Evolutionary conservation across 148 eudicot species (phyloP).

Genomic region (Vaccinium corymbosum): DNA sequence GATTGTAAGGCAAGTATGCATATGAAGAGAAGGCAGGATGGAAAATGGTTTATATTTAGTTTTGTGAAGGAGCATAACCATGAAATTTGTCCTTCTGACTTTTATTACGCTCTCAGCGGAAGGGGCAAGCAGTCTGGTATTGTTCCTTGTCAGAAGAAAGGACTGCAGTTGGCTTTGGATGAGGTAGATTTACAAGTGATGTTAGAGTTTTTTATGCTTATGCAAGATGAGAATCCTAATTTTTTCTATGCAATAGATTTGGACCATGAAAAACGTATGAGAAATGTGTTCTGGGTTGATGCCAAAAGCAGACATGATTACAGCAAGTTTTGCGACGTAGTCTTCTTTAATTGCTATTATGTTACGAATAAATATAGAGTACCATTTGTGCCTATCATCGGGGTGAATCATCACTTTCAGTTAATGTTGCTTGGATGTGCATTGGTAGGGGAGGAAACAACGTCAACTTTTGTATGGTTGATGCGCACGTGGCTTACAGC

Average conservation of each 20-base stretch:
- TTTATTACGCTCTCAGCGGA: slow-evolving; percentile 7
- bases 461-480: slow-evolving; percentile 27
- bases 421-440: slow-evolving; percentile 32
- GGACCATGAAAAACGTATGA: slow-evolving; percentile 22
- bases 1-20: slow-evolving; percentile 43
- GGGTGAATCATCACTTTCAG: slow-evolving; percentile 36
- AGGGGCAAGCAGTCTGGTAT: slow-evolving; percentile 7
- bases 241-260: slow-evolving; percentile 34
- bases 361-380: slow-evolving; percentile 18
- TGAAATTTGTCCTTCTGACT: slow-evolving; percentile 27
- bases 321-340: slow-evolving; percentile 25
- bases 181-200: slow-evolving; percentile 27
- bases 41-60: slow-evolving; percentile 38
- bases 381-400: slow-evolving; percentile 28
- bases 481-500: slow-evolving; percentile 32
- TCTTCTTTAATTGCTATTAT: slow-evolving; percentile 28
- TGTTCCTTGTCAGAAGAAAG: slow-evolving; percentile 19
- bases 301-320: slow-evolving; percentile 31
- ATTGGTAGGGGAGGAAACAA: slow-evolving; percentile 28
- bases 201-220: slow-evolving; percentile 23
- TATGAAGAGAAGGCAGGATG: slow-evolving; percentile 38
- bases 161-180: slow-evolving; percentile 22
- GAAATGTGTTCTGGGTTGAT: slow-evolving; percentile 33
- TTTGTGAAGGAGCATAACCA: slow-evolving; percentile 40
- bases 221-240: slow-evolving; percentile 30